Conservation (phyloP, 2,329 filamentous ascomycete genomes). For the Calonectria honghensis region DNA sequence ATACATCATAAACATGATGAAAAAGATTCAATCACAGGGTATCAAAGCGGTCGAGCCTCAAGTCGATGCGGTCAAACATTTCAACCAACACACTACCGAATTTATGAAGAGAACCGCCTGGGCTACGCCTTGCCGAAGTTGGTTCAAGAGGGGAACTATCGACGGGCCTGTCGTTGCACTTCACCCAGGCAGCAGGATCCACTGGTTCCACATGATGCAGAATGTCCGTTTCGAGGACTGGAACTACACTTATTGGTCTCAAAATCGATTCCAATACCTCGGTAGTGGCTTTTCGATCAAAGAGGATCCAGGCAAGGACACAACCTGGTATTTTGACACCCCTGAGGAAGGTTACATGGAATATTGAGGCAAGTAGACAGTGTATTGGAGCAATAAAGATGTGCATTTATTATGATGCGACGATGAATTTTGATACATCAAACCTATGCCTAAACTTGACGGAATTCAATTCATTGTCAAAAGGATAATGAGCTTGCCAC, state of each 20-base stretch:
- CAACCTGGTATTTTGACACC: slow-evolving; percentile 30
- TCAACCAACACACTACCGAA: neutral
- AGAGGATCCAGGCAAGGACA: slow-evolving; percentile 14
- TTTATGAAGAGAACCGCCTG: slow-evolving; percentile 29
- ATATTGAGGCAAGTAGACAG: neutral
- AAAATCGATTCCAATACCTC: slow-evolving; percentile 29
- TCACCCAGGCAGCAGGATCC: slow-evolving; percentile 28
- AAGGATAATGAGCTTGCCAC: neutral
- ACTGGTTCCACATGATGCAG: slow-evolving; percentile 33
- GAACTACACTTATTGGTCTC: slow-evolving; percentile 4
- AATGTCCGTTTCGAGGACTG: slow-evolving; percentile 25
- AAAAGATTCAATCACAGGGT: slow-evolving; percentile 27
- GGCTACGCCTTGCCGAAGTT: slow-evolving; percentile 25
- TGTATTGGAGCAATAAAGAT: neutral
- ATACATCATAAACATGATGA: slow-evolving; percentile 32
- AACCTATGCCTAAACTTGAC: neutral
- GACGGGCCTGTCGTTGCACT: slow-evolving; percentile 26
- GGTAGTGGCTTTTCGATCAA: slow-evolving; percentile 26
- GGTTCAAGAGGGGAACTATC: slow-evolving; percentile 31
- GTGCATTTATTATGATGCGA: neutral
- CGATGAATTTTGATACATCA: neutral
- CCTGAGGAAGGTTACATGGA: slow-evolving; percentile 18
- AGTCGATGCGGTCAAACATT: neutral
- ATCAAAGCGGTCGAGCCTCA: slow-evolving; percentile 24
- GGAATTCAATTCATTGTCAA: neutral